phyloP scores from a whole-genome alignment of 179 eudicot genomes.

The Vitellaria paradoxa region DNA sequence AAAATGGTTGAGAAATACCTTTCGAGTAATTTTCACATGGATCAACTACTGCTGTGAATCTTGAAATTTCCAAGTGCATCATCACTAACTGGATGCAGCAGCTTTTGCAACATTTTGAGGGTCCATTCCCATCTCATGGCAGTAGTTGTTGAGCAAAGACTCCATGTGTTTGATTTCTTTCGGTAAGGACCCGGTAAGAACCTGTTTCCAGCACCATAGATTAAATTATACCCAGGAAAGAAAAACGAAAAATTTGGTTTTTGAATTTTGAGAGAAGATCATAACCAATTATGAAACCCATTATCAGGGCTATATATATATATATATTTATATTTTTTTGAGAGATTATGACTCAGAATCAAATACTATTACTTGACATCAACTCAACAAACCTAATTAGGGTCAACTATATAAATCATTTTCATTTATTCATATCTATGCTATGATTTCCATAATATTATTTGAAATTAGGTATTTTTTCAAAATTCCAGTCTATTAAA shows the following conservation, averaged over 20 bases:
- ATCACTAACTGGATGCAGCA: constrained; percentile 35
- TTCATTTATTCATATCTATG: too few relatives aligned
- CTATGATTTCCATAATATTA: too few relatives aligned
- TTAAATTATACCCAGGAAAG: neutral
- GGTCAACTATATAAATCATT: too few relatives aligned
- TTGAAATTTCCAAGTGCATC: neutral
- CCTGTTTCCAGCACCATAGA: constrained; percentile 42
- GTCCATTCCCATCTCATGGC: constrained; percentile 34
- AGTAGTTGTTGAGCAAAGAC: constrained; percentile 65
- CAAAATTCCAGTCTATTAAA: too few relatives aligned
- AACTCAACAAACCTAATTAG: too few relatives aligned
- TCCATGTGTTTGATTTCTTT: constrained; percentile 76
- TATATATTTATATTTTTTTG: neutral
- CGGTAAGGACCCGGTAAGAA: constrained; percentile 85
- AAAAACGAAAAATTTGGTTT: neutral
- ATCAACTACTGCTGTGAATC: neutral
- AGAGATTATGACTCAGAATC: neutral
- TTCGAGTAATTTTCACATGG: neutral
- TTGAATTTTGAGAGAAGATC: neutral
- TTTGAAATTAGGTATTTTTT: too few relatives aligned
- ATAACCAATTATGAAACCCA: neutral
- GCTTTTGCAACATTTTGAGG: constrained; percentile 11
- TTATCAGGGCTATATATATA: too few relatives aligned
- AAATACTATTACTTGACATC: neutral
- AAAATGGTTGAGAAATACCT: neutral